These are phyloP conservation scores for Fagopyrum esculentum DNA, from an alignment of 148 eudicot genomes.

Conservation along the genomic window DNA sequence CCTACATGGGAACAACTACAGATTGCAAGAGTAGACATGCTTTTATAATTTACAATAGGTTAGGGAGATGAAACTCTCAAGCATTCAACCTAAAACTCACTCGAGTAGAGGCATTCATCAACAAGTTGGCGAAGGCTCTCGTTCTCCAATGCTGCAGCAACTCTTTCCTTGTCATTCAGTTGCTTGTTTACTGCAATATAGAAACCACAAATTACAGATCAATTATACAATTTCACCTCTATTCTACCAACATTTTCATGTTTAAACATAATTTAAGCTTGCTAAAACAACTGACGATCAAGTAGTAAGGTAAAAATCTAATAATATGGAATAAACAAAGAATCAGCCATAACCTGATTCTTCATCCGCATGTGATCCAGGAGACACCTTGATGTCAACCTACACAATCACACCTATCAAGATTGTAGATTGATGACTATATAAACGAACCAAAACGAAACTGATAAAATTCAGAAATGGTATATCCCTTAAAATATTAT, in stretches of 20 bases:
- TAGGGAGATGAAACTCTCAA: background rate
- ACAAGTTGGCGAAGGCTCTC: conserved; percentile 80
- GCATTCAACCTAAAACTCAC: conserved; percentile 4
- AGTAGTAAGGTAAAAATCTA: too few relatives aligned
- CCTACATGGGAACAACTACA: conserved; percentile 5
- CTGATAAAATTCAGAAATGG: background rate
- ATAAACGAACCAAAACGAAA: background rate
- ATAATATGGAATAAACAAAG: background rate
- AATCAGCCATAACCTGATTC: conserved; percentile 41
- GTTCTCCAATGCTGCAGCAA: conserved; percentile 83
- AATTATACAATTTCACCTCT: background rate
- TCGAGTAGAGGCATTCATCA: conserved; percentile 68
- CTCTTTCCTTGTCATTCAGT: conserved; percentile 87
- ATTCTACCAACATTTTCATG: background rate
- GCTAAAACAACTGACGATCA: too few relatives aligned
- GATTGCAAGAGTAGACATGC: background rate
- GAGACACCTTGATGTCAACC: conserved; percentile 91
- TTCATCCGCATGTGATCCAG: conserved; percentile 91
- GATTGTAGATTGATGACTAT: background rate
- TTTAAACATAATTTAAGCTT: background rate
- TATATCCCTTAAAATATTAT: background rate
- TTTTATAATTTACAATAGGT: background rate
- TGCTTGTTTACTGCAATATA: conserved; percentile 73
- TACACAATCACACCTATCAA: conserved; percentile 18
- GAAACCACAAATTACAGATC: background rate